Base-by-base conservation (phyloP, 2,329 filamentous ascomycete species). In the Endocalyx cinctus region DNA sequence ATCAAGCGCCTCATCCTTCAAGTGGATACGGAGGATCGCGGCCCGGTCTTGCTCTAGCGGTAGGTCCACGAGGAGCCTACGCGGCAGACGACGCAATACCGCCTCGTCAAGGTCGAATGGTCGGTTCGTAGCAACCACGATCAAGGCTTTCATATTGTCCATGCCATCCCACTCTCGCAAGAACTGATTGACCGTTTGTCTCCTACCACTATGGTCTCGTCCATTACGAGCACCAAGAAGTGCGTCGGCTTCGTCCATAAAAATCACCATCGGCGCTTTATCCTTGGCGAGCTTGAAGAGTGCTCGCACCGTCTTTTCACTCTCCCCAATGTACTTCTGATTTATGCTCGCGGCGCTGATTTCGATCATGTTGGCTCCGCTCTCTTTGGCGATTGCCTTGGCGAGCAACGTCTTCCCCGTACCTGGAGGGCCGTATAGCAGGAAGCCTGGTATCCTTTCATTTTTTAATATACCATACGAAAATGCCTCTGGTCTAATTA, bases 81-180 rank as follows among this genome's bases (percentile, higher is more conserved):
- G 70, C 2, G 85, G 85, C 15, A 89, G 64, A 10, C 85, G 74
- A n/a, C 86, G 73, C 28, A 92, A 70, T 8, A 92, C 84, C 8
- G 86, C 86, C 48, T 92, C 86, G 51, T 98, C 92, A 1, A 98
- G 76, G 52, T 97, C 92, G 52, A 94, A 96, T 0, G 92, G 92
- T 8, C 90, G 74, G 59, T 98, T 97, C 7, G 89, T 97, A 17
- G 92, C 90, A 0, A 97, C 88, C 88, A 98, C 96, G 59, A 98
- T 90, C 58, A 98, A 97, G 3, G 90, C 87, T 13, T 84, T 84
- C 29, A 80, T 75, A 48, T 85, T 84, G 34, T 69, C 69, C 69
- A 97, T 82, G 10, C 92, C 92, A 50, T 97, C 92, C 92, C 90
- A 97, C 58, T 97, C 90, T 34, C 88, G 84, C 31, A 98, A 67